These are phyloP conservation scores for Gracilaria gracilis DNA, from an alignment of 23 red algal species.

Conservation along the genomic window DNA sequence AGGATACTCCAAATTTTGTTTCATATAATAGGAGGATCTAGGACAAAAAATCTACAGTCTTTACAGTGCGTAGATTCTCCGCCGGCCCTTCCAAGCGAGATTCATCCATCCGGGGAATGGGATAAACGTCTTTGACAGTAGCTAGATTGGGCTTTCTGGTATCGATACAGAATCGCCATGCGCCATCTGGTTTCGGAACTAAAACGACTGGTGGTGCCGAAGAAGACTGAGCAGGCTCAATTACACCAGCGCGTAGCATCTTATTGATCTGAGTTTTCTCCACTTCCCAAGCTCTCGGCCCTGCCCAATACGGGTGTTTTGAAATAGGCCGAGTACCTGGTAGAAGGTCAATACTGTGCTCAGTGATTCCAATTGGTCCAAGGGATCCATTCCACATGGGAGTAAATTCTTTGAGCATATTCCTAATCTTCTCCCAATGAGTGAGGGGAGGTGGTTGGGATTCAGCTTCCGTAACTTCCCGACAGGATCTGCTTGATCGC, in stretches of 20 bases:
- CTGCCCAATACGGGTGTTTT: not conserved
- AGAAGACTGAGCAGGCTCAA: slow-evolving; percentile 16
- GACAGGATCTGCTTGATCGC: not conserved
- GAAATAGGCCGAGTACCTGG: not conserved
- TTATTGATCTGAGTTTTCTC: not conserved
- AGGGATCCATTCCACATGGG: not conserved
- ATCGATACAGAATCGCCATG: slow-evolving; percentile 29
- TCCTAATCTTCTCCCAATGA: not conserved
- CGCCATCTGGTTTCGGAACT: slow-evolving; percentile 46
- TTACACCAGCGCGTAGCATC: not conserved
- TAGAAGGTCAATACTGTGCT: not conserved
- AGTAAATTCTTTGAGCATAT: not conserved
- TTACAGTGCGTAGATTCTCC: too few relatives aligned
- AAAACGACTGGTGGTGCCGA: slow-evolving; percentile 24
- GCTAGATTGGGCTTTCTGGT: slow-evolving; percentile 19
- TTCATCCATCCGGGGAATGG: slow-evolving; percentile 37
- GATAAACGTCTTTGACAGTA: slow-evolving; percentile 42
- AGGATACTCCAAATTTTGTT: too few relatives aligned
- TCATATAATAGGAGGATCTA: too few relatives aligned
- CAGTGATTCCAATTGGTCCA: not conserved
- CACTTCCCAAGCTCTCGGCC: not conserved
- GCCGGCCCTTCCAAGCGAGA: slow-evolving; percentile 22
- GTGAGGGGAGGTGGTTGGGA: not conserved
- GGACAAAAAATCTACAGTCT: too few relatives aligned
- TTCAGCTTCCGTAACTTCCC: not conserved